Base-by-base conservation (phyloP, 2,329 filamentous ascomycete genomes). In the Escovopsis sp. region DNA sequence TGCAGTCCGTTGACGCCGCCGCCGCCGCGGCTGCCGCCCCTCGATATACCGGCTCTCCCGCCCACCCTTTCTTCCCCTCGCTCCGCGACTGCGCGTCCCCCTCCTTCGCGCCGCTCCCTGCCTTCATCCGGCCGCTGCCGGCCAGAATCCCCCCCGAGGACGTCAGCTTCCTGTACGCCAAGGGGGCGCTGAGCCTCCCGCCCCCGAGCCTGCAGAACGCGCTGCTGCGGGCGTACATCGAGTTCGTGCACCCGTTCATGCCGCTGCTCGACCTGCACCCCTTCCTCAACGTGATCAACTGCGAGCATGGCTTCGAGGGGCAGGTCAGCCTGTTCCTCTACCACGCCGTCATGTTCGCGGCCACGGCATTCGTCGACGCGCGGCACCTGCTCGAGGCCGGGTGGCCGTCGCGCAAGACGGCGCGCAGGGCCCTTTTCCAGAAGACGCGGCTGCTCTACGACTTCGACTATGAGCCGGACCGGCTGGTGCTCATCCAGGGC, bases 211-310 rank as follows among this genome's bases (percentile, higher is more conserved):
- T 94, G 26, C 81, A 88, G 48, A 84, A 82, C 53, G 85, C 86
- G 39, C 67, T 94, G 30, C 63, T 96, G 13, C 76, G 78, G 46
- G 76, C 76, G 27, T 94, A 90, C 48, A 69, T 88, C 41, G 82
- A 94, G 60, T 94, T 80, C 53, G 85, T 94, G 7, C 81, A 94
- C 54, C 85, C 87, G 1, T 94, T 84, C 54, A 94, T 94, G 84
- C 88, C 88, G 17, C 64, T 94, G 23, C 61, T 94, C 42, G 85
- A 83, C 62, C 49, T 78, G 49, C 56, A 74, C 53, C 58, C 73
- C 52, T 68, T 78, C 45, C 50, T 79, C 39, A 51, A 61, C 34
- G 66, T 70, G 31, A 67, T 86, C 43, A 72, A 76, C 47, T 64
- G 67, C 38, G 65, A 68, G 10, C 79, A 90, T 52, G 82, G 81